Base-by-base conservation (phyloP, 345 rosid genomes). In the Gynandropsis gynandra region DNA sequence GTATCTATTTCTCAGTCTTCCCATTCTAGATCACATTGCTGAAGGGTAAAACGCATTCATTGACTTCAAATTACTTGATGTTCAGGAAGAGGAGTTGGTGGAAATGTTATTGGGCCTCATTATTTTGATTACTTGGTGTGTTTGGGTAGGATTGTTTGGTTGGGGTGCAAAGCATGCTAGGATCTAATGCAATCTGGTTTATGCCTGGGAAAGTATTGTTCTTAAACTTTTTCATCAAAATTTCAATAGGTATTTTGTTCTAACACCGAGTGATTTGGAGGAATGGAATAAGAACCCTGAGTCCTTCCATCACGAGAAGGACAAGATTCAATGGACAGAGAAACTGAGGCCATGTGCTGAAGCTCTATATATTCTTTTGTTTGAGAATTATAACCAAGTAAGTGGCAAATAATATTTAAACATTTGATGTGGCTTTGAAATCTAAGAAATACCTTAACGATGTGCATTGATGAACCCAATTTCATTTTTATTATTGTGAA, bases 251-350 rank as follows among this genome's bases (percentile, higher is more conserved):
- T 92, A 87, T 74, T 87, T 92, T 76, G 88, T 92, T 69, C 84
- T 92, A 52, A 76, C 84, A 41, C 68, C 82, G 37, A 72, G 66
- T 75, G 97, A 92, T 80, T 67, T 92, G 72, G 97, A 85, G 72
- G 95, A 81, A 54, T 87, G 82, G 95, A 80, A 81, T 74, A 86
- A 78, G 60, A 85, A 78, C 65, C 86, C 98, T 16, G 97, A 92
- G 78, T 80, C 90, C 50, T 92, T 92, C 71, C 97, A 87, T 69
- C 98, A 90, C 70, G 92, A 90, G 77, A 96, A 90, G 68, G 98
- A 90, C 72, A 82, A 87, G 95, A 56, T 92, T 75, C 95, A 92
- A 62, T 92, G 98, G 98, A 79, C 93, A 48, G 98, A 92, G 69
- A 92, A 92, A 74, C 72, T 87, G 59, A 76, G 88, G 70, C 98